These are phyloP conservation scores for Eleusine coracana DNA, from an alignment of 176 grass and related monocot genomes.

Conservation along the genomic window DNA sequence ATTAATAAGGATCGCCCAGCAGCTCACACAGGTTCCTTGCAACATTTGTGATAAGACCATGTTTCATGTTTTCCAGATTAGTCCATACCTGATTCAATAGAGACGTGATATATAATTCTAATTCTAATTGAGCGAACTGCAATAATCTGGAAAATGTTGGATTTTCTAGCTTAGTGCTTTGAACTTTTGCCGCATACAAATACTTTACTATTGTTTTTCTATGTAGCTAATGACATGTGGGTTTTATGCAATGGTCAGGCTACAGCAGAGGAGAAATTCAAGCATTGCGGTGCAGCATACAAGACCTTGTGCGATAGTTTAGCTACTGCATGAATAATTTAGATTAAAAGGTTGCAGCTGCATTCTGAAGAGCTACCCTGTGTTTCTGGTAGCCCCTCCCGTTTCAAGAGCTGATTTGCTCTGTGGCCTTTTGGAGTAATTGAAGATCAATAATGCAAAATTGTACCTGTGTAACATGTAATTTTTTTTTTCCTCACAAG, in stretches of 20 bases:
- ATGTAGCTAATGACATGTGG: slow-evolving; percentile 3
- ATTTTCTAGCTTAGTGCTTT: slow-evolving; percentile 41
- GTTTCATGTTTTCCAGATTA: neutral
- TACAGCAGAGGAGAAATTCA: slow-evolving; percentile 92
- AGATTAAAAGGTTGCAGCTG: slow-evolving; percentile 26
- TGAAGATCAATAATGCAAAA: slow-evolving; percentile 13
- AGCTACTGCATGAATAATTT: slow-evolving; percentile 33
- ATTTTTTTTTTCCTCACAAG: neutral
- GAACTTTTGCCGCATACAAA: neutral
- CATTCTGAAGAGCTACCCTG: neutral
- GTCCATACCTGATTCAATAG: neutral
- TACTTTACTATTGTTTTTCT: slow-evolving; percentile 14
- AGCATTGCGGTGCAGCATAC: slow-evolving; percentile 88
- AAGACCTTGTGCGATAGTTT: slow-evolving; percentile 78
- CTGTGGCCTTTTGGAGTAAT: slow-evolving; percentile 9
- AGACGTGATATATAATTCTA: neutral
- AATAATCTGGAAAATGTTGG: neutral
- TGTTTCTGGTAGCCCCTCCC: neutral
- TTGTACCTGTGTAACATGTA: slow-evolving; percentile 28
- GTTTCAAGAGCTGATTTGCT: slow-evolving; percentile 16
- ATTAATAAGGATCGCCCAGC: slow-evolving; percentile 8
- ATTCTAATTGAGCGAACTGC: neutral
- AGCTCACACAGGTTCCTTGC: slow-evolving; percentile 18
- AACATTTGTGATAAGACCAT: neutral
- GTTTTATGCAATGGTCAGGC: slow-evolving; percentile 51